Evolutionary conservation across 2,329 filamentous ascomycete genomes (phyloP).

Genomic region (Monosporascus sp.): DNA sequence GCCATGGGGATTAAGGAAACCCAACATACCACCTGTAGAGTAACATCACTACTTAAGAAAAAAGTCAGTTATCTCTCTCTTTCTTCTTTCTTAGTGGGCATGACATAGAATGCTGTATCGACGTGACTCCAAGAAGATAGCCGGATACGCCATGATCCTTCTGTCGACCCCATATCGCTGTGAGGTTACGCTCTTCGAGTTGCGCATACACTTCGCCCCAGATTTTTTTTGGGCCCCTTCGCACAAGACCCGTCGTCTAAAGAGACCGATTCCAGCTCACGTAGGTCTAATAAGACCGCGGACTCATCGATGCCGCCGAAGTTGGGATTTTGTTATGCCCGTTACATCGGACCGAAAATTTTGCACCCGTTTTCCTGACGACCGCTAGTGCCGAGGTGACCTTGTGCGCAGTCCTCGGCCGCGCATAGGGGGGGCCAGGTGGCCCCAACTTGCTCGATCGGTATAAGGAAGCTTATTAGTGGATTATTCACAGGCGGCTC

Average conservation of each 20-base stretch:
- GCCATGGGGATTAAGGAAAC: conserved; percentile 8
- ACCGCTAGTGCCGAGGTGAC: not conserved
- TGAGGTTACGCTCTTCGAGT: conserved; percentile 2
- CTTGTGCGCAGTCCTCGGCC: not conserved
- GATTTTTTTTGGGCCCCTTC: not conserved
- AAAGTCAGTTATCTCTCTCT: too few species aligned
- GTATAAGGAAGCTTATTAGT: too few species aligned
- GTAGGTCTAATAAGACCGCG: conserved; percentile 8
- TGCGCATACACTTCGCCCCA: conserved; percentile 7
- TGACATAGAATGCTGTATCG: not conserved
- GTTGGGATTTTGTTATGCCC: conserved; percentile 9
- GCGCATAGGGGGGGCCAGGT: not conserved
- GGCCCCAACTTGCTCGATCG: not conserved
- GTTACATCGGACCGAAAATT: conserved; percentile 9
- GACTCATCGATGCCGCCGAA: conserved; percentile 8
- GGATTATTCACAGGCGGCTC: too few species aligned
- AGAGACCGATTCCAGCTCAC: conserved; percentile 1
- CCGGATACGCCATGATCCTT: conserved; percentile 6
- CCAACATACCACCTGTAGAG: conserved; percentile 4
- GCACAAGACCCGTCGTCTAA: conserved; percentile 1
- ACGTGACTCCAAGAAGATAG: conserved; percentile 7
- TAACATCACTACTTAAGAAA: not conserved
- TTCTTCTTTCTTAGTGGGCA: not conserved
- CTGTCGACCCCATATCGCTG: conserved; percentile 7
- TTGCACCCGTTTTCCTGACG: not conserved